Conservation (phyloP, 306 rosid genomes). For the Hippophae rhamnoides region DNA sequence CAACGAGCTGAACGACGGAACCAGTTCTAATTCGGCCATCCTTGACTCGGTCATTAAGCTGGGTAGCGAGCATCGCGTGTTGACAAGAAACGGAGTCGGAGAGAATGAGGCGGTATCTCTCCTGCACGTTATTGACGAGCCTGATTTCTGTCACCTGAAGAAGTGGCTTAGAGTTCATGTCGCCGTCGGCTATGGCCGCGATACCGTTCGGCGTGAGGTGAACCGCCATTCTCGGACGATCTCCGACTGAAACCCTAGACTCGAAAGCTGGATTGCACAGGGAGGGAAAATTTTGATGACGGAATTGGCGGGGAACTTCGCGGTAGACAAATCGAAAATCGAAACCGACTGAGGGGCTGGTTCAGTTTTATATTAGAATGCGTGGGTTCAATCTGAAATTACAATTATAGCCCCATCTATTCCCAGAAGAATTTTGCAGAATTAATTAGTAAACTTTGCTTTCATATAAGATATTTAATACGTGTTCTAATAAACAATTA, state of each 20-base stretch:
- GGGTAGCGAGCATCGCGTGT: slow-evolving; percentile 74
- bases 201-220: slow-evolving; percentile 78
- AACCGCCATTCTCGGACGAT: slow-evolving; percentile 46
- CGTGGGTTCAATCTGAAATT: no score
- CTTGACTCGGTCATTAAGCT: slow-evolving; percentile 56
- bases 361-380: no score
- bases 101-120: slow-evolving; percentile 59
- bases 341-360: no score
- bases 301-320: neutral
- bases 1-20: slow-evolving; percentile 78
- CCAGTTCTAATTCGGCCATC: slow-evolving; percentile 54
- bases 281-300: neutral
- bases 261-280: neutral
- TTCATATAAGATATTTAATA: no score
- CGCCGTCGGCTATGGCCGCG: slow-evolving; percentile 51
- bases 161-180: slow-evolving; percentile 66
- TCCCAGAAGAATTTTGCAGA: no score
- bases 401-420: no score
- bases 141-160: slow-evolving; percentile 66
- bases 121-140: slow-evolving; percentile 40
- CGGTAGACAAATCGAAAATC: no score
- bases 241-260: slow-evolving; percentile 12
- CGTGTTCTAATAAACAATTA: no score
- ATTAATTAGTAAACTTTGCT: no score
- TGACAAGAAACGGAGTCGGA: slow-evolving; percentile 64